Evolutionary conservation across 176 grass and related monocot genomes (phyloP).

Genomic region (Chloris gayana): DNA sequence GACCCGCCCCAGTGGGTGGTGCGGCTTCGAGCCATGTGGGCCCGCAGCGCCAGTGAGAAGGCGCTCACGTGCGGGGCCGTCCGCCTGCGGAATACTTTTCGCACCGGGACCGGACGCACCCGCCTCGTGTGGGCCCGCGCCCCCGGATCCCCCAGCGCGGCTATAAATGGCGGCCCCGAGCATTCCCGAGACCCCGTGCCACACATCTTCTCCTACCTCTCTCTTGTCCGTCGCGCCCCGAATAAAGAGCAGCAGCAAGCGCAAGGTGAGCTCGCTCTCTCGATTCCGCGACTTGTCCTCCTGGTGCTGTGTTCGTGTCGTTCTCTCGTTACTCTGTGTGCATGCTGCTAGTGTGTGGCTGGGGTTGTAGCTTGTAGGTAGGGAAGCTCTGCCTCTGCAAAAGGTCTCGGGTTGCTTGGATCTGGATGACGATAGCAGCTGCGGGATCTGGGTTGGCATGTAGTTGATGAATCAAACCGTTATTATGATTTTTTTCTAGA

Average conservation of each 20-base stretch:
- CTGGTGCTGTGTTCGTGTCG: no score
- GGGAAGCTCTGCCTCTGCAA: background rate
- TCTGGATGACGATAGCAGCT: background rate
- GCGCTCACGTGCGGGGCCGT: no score
- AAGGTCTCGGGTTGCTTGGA: background rate
- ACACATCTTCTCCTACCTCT: background rate
- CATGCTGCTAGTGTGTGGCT: background rate
- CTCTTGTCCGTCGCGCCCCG: background rate
- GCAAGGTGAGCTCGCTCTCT: constrained; percentile 26
- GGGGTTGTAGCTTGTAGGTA: no score
- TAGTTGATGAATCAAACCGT: no score
- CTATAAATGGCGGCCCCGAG: constrained; percentile 29
- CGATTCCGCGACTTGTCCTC: background rate
- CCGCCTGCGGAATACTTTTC: background rate
- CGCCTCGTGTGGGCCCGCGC: background rate
- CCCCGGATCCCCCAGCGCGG: background rate
- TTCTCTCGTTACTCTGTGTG: background rate
- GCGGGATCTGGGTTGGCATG: constrained; percentile 2
- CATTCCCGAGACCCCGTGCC: background rate
- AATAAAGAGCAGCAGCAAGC: constrained; percentile 28
- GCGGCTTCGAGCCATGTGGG: background rate
- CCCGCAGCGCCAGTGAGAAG: rapidly evolving
- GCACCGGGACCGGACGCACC: background rate
- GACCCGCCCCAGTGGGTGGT: no score
- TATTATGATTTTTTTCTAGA: background rate